Evolutionary conservation across 1,139 yeast genomes (phyloP), one percentile per base, ranked within the genome.

Genomic region (Debaryomyces sp.): DNA sequence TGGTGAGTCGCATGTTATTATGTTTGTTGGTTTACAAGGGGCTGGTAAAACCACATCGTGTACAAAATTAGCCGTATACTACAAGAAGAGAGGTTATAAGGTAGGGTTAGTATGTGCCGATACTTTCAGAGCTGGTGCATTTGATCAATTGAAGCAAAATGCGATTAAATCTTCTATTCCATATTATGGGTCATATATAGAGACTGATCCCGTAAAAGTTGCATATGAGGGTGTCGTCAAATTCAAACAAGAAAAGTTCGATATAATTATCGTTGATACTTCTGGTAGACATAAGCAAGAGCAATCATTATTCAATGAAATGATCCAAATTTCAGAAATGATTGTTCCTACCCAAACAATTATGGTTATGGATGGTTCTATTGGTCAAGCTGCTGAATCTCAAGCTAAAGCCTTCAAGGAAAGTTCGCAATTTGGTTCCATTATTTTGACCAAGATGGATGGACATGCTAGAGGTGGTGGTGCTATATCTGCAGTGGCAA

Each of bases 391-490:
- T 5, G 99, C 99, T 1, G 97, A 94, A 71, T 80, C 88, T 6
- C 99, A 94, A 71, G 91, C 97, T 6, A 81, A 80, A 61, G 99
- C 99, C 1, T 94, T 94, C 73, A 94, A 94, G 68, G 97, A 91
- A 48, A 83, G 94, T 38, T 79, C 97, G 4, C 85, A 94, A 62
- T 94, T 94, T 63, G 99, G 99, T 62, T 92, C 98, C 23, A 94
- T 94, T 56, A 88, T 94, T 53, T 79, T 94, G 64, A 94, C 99
- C 26, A 94, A 94, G 68, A 87, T 94, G 96, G 99, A 94, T 68
- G 99, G 99, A 43, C 98, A 94, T 64, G 99, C 99, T 36, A 94
- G 89, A 70, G 99, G 99, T 66, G 99, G 99, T 73, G 99, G 99
- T 77, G 99, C 99, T 23, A 91, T 94, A 48, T 90, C 97, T 38